Evolutionary conservation across 805 yeast genomes (phyloP), one percentile per base, ranked within the genome.

Genomic region (Grigorovia transvaalensis): DNA sequence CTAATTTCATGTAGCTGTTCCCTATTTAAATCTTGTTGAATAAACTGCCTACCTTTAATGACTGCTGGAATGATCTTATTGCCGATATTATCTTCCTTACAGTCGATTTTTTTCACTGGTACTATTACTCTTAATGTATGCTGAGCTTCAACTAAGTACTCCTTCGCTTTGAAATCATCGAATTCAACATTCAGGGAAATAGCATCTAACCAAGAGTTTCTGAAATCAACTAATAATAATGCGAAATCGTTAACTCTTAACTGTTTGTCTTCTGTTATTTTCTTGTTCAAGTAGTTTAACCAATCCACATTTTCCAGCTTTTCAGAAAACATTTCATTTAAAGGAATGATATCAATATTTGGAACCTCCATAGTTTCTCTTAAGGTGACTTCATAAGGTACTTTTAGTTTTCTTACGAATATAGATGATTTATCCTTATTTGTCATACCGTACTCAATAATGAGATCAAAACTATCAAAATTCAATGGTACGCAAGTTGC

Each of bases 141-240:
- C 18, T 70, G 62, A 0, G 81, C 71, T 42, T 72, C 72, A 38
- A 78, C 68, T 2, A 65, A 50, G 45, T 57, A 49, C 2, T 55
- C 52, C 4, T 55, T 53, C 11, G 61, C 59, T 2, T 51, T 44
- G 19, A 61, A 66, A 4, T 68, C 66, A 17, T 66, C 66, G 53
- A 70, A 72, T 1, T 57, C 56, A 11, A 78, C 53, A 1, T 66
- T 57, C 4, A 74, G 61, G 9, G 62, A 57, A 53, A 79, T 66
- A 30, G 76, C 75, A 48, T 82, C 83, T 7, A 77, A 74, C 93
- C 96, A 90, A 2, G 85, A 75, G 64, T 93, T 91, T 56, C 88
- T 76, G 52, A 93, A 67, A 63, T 93, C 98, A 13, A 91, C 60
- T 0, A 88, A 74, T 50, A 85, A 69, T 47, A 85, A 67, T 55